Conservation (phyloP, 306 rosid species). For the Dicorynia guianensis region DNA sequence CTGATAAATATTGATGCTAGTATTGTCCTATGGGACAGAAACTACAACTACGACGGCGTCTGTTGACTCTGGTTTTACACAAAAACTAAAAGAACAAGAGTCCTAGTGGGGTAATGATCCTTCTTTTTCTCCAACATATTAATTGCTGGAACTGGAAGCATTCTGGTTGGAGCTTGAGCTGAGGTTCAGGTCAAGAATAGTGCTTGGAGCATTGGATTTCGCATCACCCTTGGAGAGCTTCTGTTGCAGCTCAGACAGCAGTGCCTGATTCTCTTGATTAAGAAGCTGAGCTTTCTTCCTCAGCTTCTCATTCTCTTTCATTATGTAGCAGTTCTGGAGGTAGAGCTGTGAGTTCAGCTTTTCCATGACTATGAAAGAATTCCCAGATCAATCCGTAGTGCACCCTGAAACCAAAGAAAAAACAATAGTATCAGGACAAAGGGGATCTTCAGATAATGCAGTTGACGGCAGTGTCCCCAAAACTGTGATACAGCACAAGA, state of each 20-base stretch:
- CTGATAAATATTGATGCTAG: conserved; percentile 40
- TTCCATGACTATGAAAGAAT: conserved; percentile 61
- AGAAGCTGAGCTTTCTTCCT: conserved; percentile 97
- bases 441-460: conserved; percentile 9
- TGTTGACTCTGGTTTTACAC: conserved; percentile 66
- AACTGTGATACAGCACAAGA: not conserved
- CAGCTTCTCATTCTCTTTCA: conserved; percentile 91
- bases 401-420: conserved; percentile 46
- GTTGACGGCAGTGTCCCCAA: not conserved
- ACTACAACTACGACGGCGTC: conserved; percentile 67
- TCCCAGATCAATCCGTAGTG: not conserved
- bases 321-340: conserved; percentile 93
- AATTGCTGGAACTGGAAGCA: conserved; percentile 72
- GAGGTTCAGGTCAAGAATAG: conserved; percentile 74
- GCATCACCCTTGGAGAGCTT: conserved; percentile 71
- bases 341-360: conserved; percentile 93
- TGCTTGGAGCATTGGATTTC: conserved; percentile 52
- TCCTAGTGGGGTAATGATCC: conserved; percentile 69
- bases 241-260: conserved; percentile 91
- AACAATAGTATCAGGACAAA: conserved; percentile 1
- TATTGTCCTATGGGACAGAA: conserved; percentile 67
- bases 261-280: conserved; percentile 92
- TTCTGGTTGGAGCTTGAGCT: conserved; percentile 60
- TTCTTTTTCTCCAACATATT: conserved; percentile 38
- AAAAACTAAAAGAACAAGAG: conserved; percentile 34